phyloP scores from a whole-genome alignment of 1,284 basidiomycete species.

The Naganishia sp. region DNA sequence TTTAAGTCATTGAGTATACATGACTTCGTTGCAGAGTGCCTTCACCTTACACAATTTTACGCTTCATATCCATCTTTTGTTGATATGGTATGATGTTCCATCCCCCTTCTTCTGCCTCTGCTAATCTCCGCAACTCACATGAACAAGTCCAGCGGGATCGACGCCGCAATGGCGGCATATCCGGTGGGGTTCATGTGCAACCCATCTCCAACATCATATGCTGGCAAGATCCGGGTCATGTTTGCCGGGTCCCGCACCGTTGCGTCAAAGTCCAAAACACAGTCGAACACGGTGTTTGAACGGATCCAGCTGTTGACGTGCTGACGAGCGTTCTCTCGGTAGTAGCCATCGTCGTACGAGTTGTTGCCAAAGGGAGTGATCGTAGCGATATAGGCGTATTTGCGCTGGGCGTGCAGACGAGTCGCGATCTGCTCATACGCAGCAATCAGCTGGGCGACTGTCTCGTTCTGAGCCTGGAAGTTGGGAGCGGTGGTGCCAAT shows the following conservation, averaged over 20 bases:
- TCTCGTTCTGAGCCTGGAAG: constrained; percentile 49
- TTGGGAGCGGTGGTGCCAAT: constrained; percentile 56
- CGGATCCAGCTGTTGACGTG: constrained; percentile 57
- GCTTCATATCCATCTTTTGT: no score
- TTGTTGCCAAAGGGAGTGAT: constrained; percentile 57
- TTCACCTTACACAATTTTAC: no score
- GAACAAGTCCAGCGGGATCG: constrained; percentile 56
- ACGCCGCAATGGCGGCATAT: constrained; percentile 56
- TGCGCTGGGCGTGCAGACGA: constrained; percentile 55
- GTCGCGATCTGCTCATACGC: constrained; percentile 58
- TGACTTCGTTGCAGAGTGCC: no score
- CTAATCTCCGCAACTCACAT: constrained; percentile 55
- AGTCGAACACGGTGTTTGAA: constrained; percentile 56
- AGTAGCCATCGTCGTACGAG: constrained; percentile 54
- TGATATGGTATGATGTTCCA: no score
- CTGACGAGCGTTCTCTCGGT: constrained; percentile 56
- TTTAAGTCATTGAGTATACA: no score
- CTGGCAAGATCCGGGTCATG: constrained; percentile 52
- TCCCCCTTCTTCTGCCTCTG: no score
- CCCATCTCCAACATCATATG: constrained; percentile 57
- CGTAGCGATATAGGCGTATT: constrained; percentile 59
- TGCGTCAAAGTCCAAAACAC: constrained; percentile 59
- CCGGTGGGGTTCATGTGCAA: constrained; percentile 59
- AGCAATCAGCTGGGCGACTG: constrained; percentile 56
- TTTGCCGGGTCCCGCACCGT: constrained; percentile 54